A percentile compares a stretch with the other conserved stretches of the same genome.
Conservation (phyloP, 2,329 filamentous ascomycete species). For the Huntiella omanensis region DNA sequence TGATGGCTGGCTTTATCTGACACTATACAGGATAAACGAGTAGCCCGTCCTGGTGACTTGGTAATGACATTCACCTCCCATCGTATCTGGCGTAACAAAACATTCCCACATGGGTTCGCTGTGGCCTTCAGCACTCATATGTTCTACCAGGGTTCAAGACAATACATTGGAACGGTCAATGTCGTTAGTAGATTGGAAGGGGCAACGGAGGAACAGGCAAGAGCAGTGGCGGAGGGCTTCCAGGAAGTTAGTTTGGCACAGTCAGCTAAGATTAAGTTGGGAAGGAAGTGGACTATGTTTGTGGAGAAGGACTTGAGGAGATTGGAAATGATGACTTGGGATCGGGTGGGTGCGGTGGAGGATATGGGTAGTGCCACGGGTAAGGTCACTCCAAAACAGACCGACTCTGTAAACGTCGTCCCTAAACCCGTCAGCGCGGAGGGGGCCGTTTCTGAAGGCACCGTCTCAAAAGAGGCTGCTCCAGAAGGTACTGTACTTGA, state of each 20-base stretch:
- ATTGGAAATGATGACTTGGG: constrained; percentile 59
- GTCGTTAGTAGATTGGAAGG: background rate
- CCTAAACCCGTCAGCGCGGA: too few relatives aligned
- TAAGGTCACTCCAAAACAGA: too few relatives aligned
- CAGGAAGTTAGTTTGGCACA: background rate
- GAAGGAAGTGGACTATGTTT: constrained; percentile 10
- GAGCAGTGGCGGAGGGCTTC: background rate
- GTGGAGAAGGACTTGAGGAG: constrained; percentile 36
- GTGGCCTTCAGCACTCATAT: constrained; percentile 6
- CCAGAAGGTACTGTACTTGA: too few relatives aligned
- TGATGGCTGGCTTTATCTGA: background rate
- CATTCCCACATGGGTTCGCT: background rate
- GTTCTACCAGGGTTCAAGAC: constrained; percentile 6
- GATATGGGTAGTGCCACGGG: constrained; percentile 30
- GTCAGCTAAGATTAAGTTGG: constrained; percentile 3
- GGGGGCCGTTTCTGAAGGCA: too few relatives aligned
- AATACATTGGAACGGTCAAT: constrained; percentile 8
- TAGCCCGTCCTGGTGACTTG: constrained; percentile 3
- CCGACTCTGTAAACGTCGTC: too few relatives aligned
- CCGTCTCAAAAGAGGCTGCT: too few relatives aligned
- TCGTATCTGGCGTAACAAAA: background rate
- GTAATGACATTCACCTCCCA: constrained; percentile 8
- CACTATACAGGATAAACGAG: background rate
- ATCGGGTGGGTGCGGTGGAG: constrained; percentile 51
- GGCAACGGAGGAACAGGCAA: background rate